Conservation (phyloP, 2,329 filamentous ascomycete genomes). For the Colletotrichum lupini region DNA sequence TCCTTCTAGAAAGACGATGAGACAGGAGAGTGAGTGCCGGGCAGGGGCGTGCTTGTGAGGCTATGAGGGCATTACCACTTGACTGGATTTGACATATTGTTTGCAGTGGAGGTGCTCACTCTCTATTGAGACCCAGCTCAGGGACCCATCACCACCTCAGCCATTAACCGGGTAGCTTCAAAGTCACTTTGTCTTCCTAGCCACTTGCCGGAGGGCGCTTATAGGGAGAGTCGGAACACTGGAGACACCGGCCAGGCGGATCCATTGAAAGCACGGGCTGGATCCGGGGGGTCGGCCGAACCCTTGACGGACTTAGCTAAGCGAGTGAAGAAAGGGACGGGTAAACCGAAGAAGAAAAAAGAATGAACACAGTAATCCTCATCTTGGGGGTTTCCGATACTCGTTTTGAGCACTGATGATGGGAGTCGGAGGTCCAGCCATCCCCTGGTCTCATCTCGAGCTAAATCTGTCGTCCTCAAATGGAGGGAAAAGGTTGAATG, state of each 20-base stretch:
- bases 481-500: not conserved
- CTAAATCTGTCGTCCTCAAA: not conserved
- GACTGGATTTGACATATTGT: too few species aligned
- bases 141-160: not conserved
- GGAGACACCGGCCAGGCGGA: not conserved
- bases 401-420: too few species aligned
- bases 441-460: not conserved
- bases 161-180: not conserved
- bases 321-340: too few species aligned
- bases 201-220: not conserved
- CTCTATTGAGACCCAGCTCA: not conserved
- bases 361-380: too few species aligned
- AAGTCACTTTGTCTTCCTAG: not conserved
- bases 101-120: too few species aligned
- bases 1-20: not conserved
- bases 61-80: too few species aligned
- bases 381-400: not conserved
- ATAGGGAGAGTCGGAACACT: not conserved
- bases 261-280: not conserved
- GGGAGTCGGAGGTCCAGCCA: too few species aligned
- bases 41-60: too few species aligned
- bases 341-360: too few species aligned
- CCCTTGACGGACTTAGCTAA: too few species aligned
- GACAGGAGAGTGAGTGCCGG: not conserved
- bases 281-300: not conserved